Conservation (phyloP, 2,329 filamentous ascomycete genomes). For the Zasmidium citrigriseum region DNA sequence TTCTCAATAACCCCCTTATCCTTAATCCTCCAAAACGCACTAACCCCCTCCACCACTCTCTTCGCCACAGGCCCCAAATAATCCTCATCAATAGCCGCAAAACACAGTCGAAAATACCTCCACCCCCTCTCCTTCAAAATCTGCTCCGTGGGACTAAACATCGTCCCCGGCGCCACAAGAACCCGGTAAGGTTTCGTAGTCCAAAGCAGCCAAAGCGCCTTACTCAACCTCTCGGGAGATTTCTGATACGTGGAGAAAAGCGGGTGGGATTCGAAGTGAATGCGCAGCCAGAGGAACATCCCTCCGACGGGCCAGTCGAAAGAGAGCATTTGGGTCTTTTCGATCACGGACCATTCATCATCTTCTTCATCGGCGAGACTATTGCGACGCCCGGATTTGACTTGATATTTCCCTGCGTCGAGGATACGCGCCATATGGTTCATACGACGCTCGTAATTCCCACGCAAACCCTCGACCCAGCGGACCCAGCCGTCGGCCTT, state of each 20-base stretch:
- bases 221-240: conserved; percentile 53
- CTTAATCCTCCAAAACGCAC: conserved; percentile 77
- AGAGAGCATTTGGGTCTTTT: conserved; percentile 71
- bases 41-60: conserved; percentile 68
- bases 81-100: conserved; percentile 77
- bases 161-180: conserved; percentile 68
- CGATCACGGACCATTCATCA: conserved; percentile 72
- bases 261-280: conserved; percentile 73
- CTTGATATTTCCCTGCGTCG: conserved; percentile 65
- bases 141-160: conserved; percentile 70
- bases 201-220: conserved; percentile 70
- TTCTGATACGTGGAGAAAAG: conserved; percentile 58
- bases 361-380: conserved; percentile 33
- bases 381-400: conserved; percentile 60
- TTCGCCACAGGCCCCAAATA: conserved; percentile 64
- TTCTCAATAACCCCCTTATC: conserved; percentile 66
- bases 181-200: conserved; percentile 70
- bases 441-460: conserved; percentile 84
- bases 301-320: conserved; percentile 82
- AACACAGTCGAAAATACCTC: conserved; percentile 77
- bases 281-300: conserved; percentile 86
- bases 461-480: conserved; percentile 83
- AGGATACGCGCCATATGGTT: conserved; percentile 72
- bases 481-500: conserved; percentile 82
- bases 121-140: conserved; percentile 63